These are phyloP conservation scores for Neurospora sp. DNA, from an alignment of 495 filamentous ascomycete species.

Conservation along the genomic window DNA sequence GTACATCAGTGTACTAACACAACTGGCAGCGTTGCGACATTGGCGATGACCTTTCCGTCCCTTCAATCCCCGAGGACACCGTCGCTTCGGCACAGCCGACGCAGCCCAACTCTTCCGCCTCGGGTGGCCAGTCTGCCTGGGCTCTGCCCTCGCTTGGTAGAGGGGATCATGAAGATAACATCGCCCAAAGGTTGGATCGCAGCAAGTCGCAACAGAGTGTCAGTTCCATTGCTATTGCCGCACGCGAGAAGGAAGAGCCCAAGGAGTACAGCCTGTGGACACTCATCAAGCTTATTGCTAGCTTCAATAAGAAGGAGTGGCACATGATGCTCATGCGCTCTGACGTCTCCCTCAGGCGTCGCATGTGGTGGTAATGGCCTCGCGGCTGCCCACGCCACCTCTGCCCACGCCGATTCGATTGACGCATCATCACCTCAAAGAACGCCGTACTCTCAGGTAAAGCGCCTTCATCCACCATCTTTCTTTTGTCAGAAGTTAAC, in stretches of 20 bases:
- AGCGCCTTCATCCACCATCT: not conserved
- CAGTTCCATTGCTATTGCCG: constrained; percentile 56
- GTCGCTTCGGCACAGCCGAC: too few species aligned
- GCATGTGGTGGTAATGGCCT: too few species aligned
- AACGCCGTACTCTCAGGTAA: constrained; percentile 44
- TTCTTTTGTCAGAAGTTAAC: not conserved
- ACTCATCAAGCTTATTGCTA: constrained; percentile 71
- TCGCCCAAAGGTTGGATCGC: constrained; percentile 44
- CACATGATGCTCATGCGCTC: constrained; percentile 50
- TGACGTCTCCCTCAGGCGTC: too few species aligned
- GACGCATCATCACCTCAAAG: constrained; percentile 16
- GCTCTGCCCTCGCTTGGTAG: too few species aligned
- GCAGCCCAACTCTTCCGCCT: too few species aligned
- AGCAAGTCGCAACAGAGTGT: constrained; percentile 56
- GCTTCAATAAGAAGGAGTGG: constrained; percentile 72
- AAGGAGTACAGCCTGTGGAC: constrained; percentile 65
- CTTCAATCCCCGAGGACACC: too few species aligned
- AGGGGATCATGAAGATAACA: constrained; percentile 49
- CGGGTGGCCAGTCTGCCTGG: too few species aligned
- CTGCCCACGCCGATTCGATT: too few species aligned
- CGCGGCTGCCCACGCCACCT: too few species aligned
- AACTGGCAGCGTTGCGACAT: constrained; percentile 18
- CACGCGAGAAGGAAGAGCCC: constrained; percentile 34
- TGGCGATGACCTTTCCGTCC: not conserved
- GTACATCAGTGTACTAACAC: not conserved